Evolutionary conservation across 1,284 basidiomycete genomes (phyloP).

Genomic region (Ceratobasidium sp.): DNA sequence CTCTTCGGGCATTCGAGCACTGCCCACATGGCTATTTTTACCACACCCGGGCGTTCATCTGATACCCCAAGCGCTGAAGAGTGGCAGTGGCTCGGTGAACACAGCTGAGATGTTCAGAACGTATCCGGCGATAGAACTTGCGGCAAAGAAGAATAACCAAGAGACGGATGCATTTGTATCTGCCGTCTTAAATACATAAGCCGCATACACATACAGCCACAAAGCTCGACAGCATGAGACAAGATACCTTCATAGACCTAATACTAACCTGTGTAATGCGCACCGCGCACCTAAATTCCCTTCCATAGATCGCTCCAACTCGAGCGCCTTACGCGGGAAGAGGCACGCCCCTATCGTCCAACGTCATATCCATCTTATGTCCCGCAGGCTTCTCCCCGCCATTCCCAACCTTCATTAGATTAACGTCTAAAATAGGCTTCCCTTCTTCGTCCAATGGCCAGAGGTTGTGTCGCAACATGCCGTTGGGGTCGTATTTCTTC

Average conservation of each 20-base stretch:
- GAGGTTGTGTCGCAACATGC: constrained; percentile 74
- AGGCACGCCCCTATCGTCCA: constrained; percentile 24
- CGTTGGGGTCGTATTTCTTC: constrained; percentile 74
- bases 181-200: no score
- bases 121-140: no score
- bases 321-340: not conserved
- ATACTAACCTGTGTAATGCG: no score
- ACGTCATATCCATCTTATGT: constrained; percentile 21
- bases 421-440: constrained; percentile 47
- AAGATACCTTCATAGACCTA: no score
- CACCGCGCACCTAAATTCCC: not conserved
- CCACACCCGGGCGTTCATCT: not conserved
- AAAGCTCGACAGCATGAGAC: no score
- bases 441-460: constrained; percentile 76
- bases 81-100: no score
- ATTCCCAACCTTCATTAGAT: not conserved
- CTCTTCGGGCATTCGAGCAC: constrained; percentile 1
- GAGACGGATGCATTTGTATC: no score
- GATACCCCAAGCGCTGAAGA: not conserved
- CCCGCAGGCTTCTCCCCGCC: constrained; percentile 31
- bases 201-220: no score
- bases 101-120: no score
- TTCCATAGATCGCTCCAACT: not conserved
- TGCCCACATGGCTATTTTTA: constrained; percentile 9
- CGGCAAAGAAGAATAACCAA: no score